These are phyloP conservation scores for Colletotrichum cereale DNA, from an alignment of 2,329 filamentous ascomycete species.

Conservation along the genomic window DNA sequence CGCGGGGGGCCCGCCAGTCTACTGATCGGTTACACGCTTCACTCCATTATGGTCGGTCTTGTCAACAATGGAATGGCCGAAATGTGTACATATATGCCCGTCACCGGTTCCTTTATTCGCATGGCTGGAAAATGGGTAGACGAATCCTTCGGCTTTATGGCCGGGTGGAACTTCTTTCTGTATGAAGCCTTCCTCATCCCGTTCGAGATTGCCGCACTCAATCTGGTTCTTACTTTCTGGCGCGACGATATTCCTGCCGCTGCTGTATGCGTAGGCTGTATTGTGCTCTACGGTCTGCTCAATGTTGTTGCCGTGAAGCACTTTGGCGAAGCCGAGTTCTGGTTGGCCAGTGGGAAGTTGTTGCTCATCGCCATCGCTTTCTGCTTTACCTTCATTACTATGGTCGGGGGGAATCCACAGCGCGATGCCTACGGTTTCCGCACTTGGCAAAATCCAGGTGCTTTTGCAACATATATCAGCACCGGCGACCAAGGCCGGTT, in stretches of 20 bases:
- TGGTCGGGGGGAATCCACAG: slow-evolving; percentile 82
- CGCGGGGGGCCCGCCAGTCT: slow-evolving; percentile 62
- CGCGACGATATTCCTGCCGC: slow-evolving; percentile 32
- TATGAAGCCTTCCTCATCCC: slow-evolving; percentile 59
- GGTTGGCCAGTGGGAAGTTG: slow-evolving; percentile 72
- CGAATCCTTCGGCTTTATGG: slow-evolving; percentile 71
- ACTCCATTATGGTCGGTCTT: slow-evolving; percentile 67
- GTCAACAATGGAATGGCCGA: slow-evolving; percentile 76
- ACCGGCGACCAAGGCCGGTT: slow-evolving; percentile 74
- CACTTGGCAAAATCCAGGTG: slow-evolving; percentile 72
- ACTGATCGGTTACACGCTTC: slow-evolving; percentile 70
- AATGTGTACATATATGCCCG: slow-evolving; percentile 73
- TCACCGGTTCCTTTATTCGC: slow-evolving; percentile 73
- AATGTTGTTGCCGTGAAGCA: slow-evolving; percentile 47
- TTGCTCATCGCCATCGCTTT: slow-evolving; percentile 76
- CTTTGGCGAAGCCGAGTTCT: slow-evolving; percentile 75
- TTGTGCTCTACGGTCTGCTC: slow-evolving; percentile 44
- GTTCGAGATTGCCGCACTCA: slow-evolving; percentile 58
- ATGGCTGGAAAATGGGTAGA: slow-evolving; percentile 75
- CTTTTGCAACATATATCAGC: slow-evolving; percentile 72
- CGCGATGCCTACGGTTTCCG: slow-evolving; percentile 78
- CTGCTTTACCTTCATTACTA: slow-evolving; percentile 82
- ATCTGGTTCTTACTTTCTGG: slow-evolving; percentile 45
- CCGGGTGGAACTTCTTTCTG: slow-evolving; percentile 60
- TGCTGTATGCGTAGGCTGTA: slow-evolving; percentile 22